Conservation (phyloP, 257 asterid genomes). For the Salvia rosmarinus region DNA sequence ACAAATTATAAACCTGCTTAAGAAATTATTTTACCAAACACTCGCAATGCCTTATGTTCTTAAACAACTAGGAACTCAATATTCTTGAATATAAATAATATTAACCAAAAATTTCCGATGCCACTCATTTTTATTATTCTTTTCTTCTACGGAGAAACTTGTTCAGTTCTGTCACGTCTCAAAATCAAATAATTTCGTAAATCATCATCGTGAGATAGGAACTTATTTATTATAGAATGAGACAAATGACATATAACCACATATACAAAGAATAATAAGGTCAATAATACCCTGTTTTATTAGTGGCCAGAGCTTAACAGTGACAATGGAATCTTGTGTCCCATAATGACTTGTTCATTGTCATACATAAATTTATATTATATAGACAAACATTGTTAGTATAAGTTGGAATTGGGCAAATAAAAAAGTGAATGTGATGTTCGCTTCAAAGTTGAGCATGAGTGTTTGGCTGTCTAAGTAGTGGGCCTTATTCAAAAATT, state of each 20-base stretch:
- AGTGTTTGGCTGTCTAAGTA: slow-evolving; percentile 35
- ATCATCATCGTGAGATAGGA: not conserved
- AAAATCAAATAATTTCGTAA: not conserved
- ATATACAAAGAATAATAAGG: slow-evolving; percentile 10
- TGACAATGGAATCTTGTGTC: slow-evolving; percentile 23
- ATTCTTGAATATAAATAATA: no score
- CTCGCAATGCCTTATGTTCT: no score
- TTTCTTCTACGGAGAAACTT: no score
- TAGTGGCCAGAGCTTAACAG: slow-evolving; percentile 11
- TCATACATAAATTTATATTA: not conserved
- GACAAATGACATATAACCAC: slow-evolving; percentile 15
- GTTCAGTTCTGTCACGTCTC: no score
- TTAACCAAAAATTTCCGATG: no score
- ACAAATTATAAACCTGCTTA: no score
- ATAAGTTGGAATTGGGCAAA: not conserved
- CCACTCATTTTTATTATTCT: no score
- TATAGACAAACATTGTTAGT: not conserved
- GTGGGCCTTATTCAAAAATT: slow-evolving; percentile 28
- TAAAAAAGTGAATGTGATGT: not conserved
- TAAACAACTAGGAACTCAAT: no score
- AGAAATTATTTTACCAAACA: no score
- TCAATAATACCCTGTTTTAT: not conserved
- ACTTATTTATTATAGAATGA: not conserved
- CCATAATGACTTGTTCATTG: slow-evolving; percentile 18
- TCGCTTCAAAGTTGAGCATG: slow-evolving; percentile 14